phyloP scores from a whole-genome alignment of 2,329 filamentous ascomycete species.

The Emydomyces testavorans region DNA sequence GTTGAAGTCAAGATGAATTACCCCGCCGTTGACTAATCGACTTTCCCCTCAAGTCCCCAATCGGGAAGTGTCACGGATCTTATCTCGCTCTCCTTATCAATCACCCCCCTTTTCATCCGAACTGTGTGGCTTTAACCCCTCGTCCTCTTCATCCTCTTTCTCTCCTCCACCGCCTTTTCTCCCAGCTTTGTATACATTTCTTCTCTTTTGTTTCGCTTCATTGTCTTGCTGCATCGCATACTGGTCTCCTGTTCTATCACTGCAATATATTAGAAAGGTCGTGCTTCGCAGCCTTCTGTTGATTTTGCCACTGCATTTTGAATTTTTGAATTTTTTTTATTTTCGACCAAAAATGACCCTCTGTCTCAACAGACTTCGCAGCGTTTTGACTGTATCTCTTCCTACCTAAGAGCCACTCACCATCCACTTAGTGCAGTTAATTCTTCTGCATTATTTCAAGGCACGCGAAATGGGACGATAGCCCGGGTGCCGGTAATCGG shows the following conservation, averaged over 20 bases:
- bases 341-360: no score
- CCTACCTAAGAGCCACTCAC: no score
- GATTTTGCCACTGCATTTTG: not conserved
- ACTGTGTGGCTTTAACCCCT: not conserved
- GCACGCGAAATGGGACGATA: constrained; percentile 6
- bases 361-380: no score
- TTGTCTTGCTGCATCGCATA: not conserved
- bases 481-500: constrained; percentile 2
- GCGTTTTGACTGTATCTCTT: no score
- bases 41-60: constrained; percentile 1
- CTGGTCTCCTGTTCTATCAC: no score
- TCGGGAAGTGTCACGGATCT: constrained; percentile 10
- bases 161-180: not conserved
- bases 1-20: constrained; percentile 1
- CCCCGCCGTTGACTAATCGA: constrained; percentile 13
- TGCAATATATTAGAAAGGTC: no score
- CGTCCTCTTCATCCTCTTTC: not conserved
- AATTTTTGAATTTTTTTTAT: no score
- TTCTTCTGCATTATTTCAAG: not conserved
- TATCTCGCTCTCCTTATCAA: constrained; percentile 10
- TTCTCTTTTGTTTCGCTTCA: not conserved
- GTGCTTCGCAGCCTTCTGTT: no score
- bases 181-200: not conserved
- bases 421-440: no score
- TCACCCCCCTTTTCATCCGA: not conserved